Conservation (phyloP, 805 yeast genomes). For the Candida vaughaniae region DNA sequence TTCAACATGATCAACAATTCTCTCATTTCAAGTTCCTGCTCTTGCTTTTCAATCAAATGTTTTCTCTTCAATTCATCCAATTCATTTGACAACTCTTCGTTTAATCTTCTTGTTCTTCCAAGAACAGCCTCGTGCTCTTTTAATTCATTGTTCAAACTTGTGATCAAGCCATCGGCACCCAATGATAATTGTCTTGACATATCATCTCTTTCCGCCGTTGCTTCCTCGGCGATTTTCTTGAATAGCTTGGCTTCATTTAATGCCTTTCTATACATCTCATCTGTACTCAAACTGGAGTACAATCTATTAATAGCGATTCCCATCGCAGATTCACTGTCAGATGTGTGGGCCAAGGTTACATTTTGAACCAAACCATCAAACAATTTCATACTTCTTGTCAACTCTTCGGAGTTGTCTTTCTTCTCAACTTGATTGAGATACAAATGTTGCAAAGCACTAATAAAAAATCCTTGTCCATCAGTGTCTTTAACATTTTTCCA, state of each 20-base stretch:
- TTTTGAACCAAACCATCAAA: slow-evolving; percentile 66
- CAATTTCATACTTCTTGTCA: slow-evolving; percentile 56
- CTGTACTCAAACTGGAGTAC: slow-evolving; percentile 72
- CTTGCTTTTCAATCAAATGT: slow-evolving; percentile 64
- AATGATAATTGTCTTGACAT: slow-evolving; percentile 63
- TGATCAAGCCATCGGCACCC: slow-evolving; percentile 75
- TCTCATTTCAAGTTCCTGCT: slow-evolving; percentile 74
- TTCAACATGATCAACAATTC: slow-evolving; percentile 67
- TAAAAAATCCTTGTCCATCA: slow-evolving; percentile 56
- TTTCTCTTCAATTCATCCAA: slow-evolving; percentile 62
- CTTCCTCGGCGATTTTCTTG: slow-evolving; percentile 51
- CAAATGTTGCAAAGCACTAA: slow-evolving; percentile 66
- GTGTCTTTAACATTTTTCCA: slow-evolving; percentile 58
- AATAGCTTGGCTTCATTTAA: slow-evolving; percentile 52
- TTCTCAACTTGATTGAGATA: slow-evolving; percentile 55
- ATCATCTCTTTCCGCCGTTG: slow-evolving; percentile 58
- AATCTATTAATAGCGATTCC: slow-evolving; percentile 76
- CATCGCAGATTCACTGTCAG: slow-evolving; percentile 50
- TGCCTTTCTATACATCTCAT: slow-evolving; percentile 81
- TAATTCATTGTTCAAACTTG: slow-evolving; percentile 58
- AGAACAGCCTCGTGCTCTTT: slow-evolving; percentile 62
- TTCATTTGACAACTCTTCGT: slow-evolving; percentile 59
- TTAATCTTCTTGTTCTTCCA: slow-evolving; percentile 57
- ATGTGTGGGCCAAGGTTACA: slow-evolving; percentile 51
- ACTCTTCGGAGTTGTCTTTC: slow-evolving; percentile 42